These are phyloP conservation scores for Petunia hybrid DNA, from an alignment of 305 asterid genomes.

Conservation along the genomic window DNA sequence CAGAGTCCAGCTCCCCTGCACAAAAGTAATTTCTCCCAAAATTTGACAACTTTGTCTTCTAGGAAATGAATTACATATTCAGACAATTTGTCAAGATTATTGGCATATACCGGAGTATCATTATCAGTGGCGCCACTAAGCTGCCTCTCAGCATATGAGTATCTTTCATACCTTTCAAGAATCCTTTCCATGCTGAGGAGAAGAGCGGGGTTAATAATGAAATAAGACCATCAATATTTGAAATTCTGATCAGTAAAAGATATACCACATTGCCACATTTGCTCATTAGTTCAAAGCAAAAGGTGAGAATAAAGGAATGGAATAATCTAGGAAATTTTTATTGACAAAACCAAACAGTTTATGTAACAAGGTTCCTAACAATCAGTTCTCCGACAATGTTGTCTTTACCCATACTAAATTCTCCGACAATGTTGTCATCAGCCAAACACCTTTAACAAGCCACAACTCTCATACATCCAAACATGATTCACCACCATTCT, in stretches of 20 bases:
- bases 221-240: neutral
- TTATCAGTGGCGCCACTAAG: slow-evolving; percentile 42
- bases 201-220: neutral
- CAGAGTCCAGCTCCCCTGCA: slow-evolving; percentile 71
- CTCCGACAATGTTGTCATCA: neutral
- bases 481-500: neutral
- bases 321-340: neutral
- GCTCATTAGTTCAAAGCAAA: no score
- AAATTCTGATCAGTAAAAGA: neutral
- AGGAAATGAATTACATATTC: neutral
- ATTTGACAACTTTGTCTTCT: neutral
- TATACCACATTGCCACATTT: neutral
- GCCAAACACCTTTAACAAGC: neutral
- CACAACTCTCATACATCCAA: no score
- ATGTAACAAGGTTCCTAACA: neutral
- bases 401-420: no score
- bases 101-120: slow-evolving; percentile 56
- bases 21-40: neutral
- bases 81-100: neutral
- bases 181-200: slow-evolving; percentile 78
- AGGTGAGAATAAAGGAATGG: neutral
- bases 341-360: neutral
- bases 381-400: no score
- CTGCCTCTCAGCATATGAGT: slow-evolving; percentile 70
- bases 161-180: slow-evolving; percentile 78